Evolutionary conservation across 2,329 filamentous ascomycete species (phyloP).

Genomic region (Alternaria metachromatica): DNA sequence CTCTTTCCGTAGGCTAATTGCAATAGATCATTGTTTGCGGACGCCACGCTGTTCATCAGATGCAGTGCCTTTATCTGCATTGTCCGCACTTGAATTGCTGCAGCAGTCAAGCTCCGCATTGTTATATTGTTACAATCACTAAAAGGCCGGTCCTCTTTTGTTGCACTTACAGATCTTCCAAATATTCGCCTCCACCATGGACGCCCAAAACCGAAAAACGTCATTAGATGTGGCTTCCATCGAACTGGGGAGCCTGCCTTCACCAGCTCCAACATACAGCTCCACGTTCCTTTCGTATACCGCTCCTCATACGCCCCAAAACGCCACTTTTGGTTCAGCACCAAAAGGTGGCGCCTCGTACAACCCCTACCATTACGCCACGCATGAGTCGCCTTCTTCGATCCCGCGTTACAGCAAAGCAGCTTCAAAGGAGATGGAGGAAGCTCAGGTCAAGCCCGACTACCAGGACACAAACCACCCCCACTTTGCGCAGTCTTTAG

Average conservation of each 20-base stretch:
- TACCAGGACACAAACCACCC: conserved; percentile 15
- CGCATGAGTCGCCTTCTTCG: background rate
- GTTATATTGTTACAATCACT: background rate
- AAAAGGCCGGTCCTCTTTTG: background rate
- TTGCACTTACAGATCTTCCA: background rate
- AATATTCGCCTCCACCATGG: conserved; percentile 6
- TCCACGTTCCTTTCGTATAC: conserved; percentile 17
- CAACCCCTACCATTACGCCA: conserved; percentile 4
- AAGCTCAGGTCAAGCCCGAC: conserved; percentile 9
- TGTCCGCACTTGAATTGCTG: background rate
- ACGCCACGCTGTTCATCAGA: background rate
- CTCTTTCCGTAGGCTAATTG: background rate
- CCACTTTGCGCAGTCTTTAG: conserved; percentile 8
- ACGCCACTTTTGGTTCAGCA: background rate
- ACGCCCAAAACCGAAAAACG: conserved; percentile 10
- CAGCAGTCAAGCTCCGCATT: background rate
- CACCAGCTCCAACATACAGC: conserved; percentile 33
- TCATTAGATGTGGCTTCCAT: conserved; percentile 24
- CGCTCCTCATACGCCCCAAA: background rate
- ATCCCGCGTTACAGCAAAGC: background rate
- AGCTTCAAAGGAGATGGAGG: background rate
- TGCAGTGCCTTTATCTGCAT: conserved; percentile 1
- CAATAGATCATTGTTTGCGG: background rate
- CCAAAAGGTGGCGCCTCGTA: background rate
- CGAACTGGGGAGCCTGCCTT: conserved; percentile 12